Evolutionary conservation across 352 stramenopile genomes (phyloP), one percentile per base, ranked within the genome.

Genomic region (Pythium graminicola): DNA sequence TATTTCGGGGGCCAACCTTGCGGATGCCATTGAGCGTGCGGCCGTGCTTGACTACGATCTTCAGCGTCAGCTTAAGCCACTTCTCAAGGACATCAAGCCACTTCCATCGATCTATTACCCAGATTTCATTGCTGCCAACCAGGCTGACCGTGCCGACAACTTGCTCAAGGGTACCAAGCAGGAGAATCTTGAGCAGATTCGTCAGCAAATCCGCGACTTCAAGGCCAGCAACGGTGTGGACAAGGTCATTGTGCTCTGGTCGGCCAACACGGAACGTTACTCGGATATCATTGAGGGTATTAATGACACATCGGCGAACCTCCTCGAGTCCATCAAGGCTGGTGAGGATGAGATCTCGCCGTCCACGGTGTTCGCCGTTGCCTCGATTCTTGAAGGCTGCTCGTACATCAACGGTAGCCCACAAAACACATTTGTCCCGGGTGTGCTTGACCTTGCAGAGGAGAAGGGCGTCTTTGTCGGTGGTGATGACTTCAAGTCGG

Each of bases 331-430:
- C 54, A 99, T 99, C 73, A 81, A 97, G 70, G 83, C 89, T 31
- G 76, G 89, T 40, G 93, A 98, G 61, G 73, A 87, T 3, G 96
- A 99, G 78, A 70, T 98, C 20, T 96, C 93, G 59, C 95, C 97
- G 13, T 99, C 96, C 16, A 99, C 95, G 6, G 69, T 99, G 27
- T 99, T 99, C 67, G 97, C 97, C 1, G 90, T 99, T 2, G 97
- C 97, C 20, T 98, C 93, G 32, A 99, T 99, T 68, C 76, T 99
- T 44, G 97, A 99, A 65, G 94, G 95, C 50, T 98, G 85, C 68
- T 97, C 93, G 28, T 99, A 99, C 83, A 99, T 99, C 73, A 99
- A 99, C 74, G 96, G 97, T 43, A 97, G 85, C 19, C 97, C 97
- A 5, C 97, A 99, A 76, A 99, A 99, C 84, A 99, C 97, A 5